Conservation (phyloP, 768 basidiomycete genomes). For the Amanita subjunquillea region DNA sequence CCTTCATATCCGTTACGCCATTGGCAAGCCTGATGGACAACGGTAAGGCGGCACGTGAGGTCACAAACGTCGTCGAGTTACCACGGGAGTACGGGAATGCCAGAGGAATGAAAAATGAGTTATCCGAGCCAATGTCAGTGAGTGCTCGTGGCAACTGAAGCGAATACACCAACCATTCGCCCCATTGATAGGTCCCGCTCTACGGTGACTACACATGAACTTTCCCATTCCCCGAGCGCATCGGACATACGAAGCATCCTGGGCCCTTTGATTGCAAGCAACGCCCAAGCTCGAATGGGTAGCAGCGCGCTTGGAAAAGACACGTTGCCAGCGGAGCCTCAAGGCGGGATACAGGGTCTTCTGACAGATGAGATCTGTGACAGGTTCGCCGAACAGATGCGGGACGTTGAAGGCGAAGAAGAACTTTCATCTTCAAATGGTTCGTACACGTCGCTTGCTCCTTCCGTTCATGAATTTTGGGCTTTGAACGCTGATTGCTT, state of each 20-base stretch:
- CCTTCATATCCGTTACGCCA: no score
- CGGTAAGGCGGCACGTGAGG: background rate
- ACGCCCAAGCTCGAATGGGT: background rate
- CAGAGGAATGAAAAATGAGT: background rate
- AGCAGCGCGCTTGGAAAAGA: background rate
- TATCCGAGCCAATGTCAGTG: slow-evolving; percentile 2
- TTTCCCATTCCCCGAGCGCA: background rate
- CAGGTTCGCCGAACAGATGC: slow-evolving; percentile 13
- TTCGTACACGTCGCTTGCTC: background rate
- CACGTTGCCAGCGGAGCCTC: slow-evolving; percentile 4
- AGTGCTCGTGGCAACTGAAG: background rate
- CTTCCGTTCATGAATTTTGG: background rate
- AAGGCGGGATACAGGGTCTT: slow-evolving; percentile 9
- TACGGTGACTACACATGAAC: background rate
- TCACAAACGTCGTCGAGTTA: no score
- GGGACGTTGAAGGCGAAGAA: slow-evolving; percentile 3
- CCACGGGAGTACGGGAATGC: background rate
- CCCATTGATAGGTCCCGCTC: background rate
- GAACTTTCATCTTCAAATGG: background rate
- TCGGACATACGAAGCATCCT: slow-evolving; percentile 1
- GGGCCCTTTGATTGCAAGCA: background rate
- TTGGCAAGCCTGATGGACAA: no score
- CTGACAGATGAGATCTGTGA: slow-evolving; percentile 17
- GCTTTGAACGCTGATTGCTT: background rate
- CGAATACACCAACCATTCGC: no score